These are phyloP conservation scores for Lolium rigidum DNA, from an alignment of 176 grass and related monocot species.

Conservation along the genomic window DNA sequence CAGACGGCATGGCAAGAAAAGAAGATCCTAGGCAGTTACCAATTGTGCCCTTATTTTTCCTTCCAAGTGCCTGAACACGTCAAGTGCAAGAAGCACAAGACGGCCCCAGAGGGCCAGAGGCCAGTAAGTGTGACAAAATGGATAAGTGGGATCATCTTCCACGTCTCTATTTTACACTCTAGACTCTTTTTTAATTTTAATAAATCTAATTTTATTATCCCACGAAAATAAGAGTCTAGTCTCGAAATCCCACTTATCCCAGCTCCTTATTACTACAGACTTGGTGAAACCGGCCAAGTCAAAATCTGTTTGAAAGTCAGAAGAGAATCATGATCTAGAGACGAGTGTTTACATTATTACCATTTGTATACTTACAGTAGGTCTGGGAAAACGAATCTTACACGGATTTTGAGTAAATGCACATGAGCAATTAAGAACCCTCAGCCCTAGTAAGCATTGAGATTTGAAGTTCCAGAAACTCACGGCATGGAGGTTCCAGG, in stretches of 20 bases:
- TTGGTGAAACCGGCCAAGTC: not conserved
- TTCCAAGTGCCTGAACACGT: slow-evolving; percentile 1
- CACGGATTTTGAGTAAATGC: slow-evolving; percentile 34
- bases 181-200: too few relatives aligned
- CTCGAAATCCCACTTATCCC: too few relatives aligned
- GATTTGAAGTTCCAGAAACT: slow-evolving; percentile 42
- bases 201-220: too few relatives aligned
- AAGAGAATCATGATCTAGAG: not conserved
- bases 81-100: not conserved
- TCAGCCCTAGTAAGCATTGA: slow-evolving; percentile 32
- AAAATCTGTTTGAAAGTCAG: not conserved
- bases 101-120: not conserved
- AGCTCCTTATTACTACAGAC: not conserved
- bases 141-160: too few relatives aligned
- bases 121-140: too few relatives aligned
- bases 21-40: too few relatives aligned
- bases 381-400: slow-evolving; percentile 31
- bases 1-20: not conserved
- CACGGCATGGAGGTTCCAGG: too few relatives aligned
- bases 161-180: too few relatives aligned
- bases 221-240: too few relatives aligned
- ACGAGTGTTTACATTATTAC: not conserved
- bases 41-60: too few relatives aligned
- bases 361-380: not conserved
- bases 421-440: slow-evolving; percentile 56